Percentiles rank a stretch among this genome's conserved stretches.
These are phyloP conservation scores for Plasmodium vivax DNA, from an alignment of 169 alveolate genomes.

Conservation along the genomic window DNA sequence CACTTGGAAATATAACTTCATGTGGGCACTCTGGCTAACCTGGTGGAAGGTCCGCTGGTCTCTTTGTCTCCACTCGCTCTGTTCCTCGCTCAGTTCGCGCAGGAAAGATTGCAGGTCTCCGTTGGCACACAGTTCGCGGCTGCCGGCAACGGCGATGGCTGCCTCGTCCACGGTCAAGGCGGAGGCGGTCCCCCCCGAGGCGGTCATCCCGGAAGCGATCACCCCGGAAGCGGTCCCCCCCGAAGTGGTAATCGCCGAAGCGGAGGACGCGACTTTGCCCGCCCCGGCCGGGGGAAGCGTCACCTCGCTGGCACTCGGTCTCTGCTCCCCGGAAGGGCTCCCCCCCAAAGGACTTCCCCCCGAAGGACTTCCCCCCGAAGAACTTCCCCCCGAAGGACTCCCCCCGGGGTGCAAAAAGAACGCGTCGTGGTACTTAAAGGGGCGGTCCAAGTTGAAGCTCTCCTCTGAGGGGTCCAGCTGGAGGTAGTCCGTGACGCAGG, in stretches of 20 bases:
- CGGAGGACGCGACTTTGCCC: background rate
- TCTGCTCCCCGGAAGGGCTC: background rate
- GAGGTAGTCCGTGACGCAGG: background rate
- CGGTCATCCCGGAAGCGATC: no score
- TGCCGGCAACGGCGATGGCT: background rate
- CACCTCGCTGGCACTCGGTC: background rate
- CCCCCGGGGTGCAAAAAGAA: conserved; percentile 1
- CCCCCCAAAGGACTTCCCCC: no score
- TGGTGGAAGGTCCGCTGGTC: background rate
- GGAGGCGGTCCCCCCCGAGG: background rate
- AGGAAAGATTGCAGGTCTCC: background rate
- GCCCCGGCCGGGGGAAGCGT: background rate
- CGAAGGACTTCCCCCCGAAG: background rate
- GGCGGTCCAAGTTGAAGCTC: background rate
- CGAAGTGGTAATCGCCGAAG: background rate
- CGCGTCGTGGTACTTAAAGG: conserved; percentile 60
- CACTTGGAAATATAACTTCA: conserved; percentile 21
- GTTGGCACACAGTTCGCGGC: background rate
- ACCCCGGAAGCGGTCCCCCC: background rate
- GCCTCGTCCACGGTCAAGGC: background rate
- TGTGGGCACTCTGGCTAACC: background rate
- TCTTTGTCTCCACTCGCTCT: background rate
- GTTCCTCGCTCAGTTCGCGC: background rate
- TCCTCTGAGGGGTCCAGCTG: background rate
- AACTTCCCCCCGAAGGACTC: background rate